A percentile compares a stretch with the other conserved stretches of the same genome.
phyloP scores from a whole-genome alignment of 2,329 filamentous ascomycete genomes.

The Stagonosporopsis vannaccii region DNA sequence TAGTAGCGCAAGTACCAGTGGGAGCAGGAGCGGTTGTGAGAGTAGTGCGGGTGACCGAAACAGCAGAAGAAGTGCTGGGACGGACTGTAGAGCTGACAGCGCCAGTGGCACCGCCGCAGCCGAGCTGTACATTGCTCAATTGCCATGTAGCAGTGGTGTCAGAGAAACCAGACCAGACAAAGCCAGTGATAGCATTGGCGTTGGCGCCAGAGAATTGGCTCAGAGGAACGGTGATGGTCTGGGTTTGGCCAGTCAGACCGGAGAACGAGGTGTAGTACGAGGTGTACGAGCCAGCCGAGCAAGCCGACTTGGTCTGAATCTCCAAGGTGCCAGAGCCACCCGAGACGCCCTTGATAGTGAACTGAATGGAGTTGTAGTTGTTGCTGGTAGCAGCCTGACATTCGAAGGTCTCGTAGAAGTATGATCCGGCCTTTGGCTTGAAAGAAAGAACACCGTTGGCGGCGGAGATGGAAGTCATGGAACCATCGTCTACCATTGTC shows the following conservation, averaged over 20 bases:
- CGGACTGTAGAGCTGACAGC: constrained; percentile 13
- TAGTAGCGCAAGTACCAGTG: constrained; percentile 51
- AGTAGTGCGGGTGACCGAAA: constrained; percentile 10
- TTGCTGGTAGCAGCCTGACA: constrained; percentile 57
- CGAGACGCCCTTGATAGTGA: constrained; percentile 56
- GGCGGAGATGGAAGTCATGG: constrained; percentile 55
- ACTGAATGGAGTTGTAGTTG: constrained; percentile 58
- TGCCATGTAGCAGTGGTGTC: constrained; percentile 54
- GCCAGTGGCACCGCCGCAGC: constrained; percentile 44
- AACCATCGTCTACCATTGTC: constrained; percentile 56
- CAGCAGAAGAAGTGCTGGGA: constrained; percentile 14
- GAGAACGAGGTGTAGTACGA: constrained; percentile 57
- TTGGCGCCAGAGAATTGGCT: constrained; percentile 60
- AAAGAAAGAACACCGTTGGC: constrained; percentile 58
- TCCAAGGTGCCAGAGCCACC: constrained; percentile 54
- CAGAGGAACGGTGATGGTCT: constrained; percentile 61
- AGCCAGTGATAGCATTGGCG: constrained; percentile 56
- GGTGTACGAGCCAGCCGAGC: constrained; percentile 50
- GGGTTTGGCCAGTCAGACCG: constrained; percentile 58
- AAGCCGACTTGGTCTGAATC: constrained; percentile 58
- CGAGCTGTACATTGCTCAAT: constrained; percentile 58
- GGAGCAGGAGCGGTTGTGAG: constrained; percentile 20
- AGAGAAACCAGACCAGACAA: constrained; percentile 56
- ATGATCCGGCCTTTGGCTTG: constrained; percentile 57
- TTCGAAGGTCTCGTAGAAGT: constrained; percentile 63